Base-by-base conservation (phyloP, 768 basidiomycete species). In the Russula virescens region DNA sequence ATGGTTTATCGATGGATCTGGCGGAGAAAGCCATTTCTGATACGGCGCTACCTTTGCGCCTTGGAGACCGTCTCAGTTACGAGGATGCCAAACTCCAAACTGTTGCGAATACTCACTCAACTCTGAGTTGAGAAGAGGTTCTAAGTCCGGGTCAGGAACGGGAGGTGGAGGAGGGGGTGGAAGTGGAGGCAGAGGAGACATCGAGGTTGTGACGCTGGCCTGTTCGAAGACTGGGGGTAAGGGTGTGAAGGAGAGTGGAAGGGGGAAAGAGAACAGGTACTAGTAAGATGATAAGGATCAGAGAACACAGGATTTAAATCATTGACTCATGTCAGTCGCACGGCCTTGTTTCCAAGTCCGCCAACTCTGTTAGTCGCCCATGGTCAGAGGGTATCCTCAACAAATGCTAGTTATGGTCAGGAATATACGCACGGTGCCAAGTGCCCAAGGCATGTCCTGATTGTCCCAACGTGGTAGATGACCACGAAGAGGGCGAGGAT, bases 281-380 rank as follows among this genome's bases (percentile, higher is more conserved):
- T 25, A 8, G 31, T 31, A 31, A 8, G 31, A 31, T 31, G 31
- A 31, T 31, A 31, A 31, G 31, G 31, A 31, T 31, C 31, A 31
- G 31, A 31, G 31, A 8, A 31, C 50, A 16, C 5, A 45, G 56
- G 34, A 34, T 57, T 58, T 25, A 23, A 46, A 16, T 11, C 8
- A 31, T 34, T 19, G 7, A 43, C 21, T 47, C 28, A 42, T 40
- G 28, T 55, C 54, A 28, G 23, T 38, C 54, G 48, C 60, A 55
- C 55, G 42, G 59, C 49, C 43, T 62, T n/a, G 49, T 51, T 57
- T 62, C 49, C 61, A 62, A 62, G 61, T 62, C 61, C 55, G 55
- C 61, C 34, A 51, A n/a, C 16, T 46, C 21, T 23, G 55, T 51
- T 62, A 62, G 48, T 62, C 23, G 59, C 51, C 55, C 48, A 14